Evolutionary conservation across 768 basidiomycete genomes (phyloP).

Genomic region (Boletus pseudo-olivaceus): DNA sequence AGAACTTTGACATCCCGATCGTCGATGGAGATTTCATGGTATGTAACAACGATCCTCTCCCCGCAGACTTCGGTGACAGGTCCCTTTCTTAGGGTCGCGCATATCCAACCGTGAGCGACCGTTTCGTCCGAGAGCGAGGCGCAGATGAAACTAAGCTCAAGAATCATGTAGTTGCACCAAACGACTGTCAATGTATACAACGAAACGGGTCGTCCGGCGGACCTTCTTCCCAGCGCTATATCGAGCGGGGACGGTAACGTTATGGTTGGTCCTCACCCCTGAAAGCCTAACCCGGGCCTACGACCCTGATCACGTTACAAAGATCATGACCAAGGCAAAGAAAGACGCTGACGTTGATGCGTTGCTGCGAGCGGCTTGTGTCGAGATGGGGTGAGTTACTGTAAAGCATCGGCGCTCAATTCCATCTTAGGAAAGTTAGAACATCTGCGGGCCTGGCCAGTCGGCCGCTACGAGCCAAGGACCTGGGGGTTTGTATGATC

Average conservation of each 20-base stretch:
- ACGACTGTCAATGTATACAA: conserved; percentile 32
- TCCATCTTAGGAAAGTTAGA: conserved; percentile 9
- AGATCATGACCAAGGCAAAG: conserved; percentile 44
- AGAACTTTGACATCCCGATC: conserved; percentile 37
- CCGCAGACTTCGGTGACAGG: conserved; percentile 1
- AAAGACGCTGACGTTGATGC: conserved; percentile 43
- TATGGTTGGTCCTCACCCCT: conserved; percentile 18
- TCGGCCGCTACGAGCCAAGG: conserved; percentile 37
- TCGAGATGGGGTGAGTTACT: conserved; percentile 44
- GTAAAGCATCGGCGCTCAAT: neutral
- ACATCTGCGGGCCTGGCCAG: conserved; percentile 45
- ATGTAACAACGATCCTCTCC: conserved; percentile 1
- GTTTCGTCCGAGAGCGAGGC: conserved; percentile 8
- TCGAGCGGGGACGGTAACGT: conserved; percentile 39
- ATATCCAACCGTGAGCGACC: conserved; percentile 27
- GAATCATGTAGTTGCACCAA: conserved; percentile 24
- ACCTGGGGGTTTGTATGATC: conserved; percentile 40
- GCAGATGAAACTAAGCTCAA: neutral
- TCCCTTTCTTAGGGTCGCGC: conserved; percentile 33
- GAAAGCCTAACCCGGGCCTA: neutral
- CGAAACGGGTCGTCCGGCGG: conserved; percentile 20
- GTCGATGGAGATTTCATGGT: conserved; percentile 47
- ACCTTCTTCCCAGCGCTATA: conserved; percentile 33
- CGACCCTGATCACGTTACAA: conserved; percentile 13
- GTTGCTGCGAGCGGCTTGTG: conserved; percentile 43